Conservation (phyloP, 2,329 filamentous ascomycete genomes). For the Trichoderma gracile region DNA sequence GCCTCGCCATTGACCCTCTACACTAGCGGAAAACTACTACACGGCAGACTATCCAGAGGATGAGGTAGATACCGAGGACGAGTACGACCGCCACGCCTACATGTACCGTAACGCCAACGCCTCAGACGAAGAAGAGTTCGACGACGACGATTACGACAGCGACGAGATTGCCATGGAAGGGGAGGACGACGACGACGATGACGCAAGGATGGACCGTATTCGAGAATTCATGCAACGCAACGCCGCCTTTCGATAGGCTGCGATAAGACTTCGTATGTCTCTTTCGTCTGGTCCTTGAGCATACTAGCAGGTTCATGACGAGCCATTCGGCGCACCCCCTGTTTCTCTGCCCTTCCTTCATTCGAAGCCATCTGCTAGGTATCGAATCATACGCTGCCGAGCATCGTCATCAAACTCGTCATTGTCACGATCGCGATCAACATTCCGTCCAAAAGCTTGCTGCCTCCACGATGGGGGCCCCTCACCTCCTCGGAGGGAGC, state of each 20-base stretch:
- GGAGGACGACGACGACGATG: conserved; percentile 40
- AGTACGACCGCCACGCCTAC: conserved; percentile 56
- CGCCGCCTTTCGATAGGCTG: conserved; percentile 28
- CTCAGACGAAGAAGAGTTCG: conserved; percentile 58
- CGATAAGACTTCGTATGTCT: not conserved
- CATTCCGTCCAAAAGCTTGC: not conserved
- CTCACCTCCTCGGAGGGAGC: not conserved
- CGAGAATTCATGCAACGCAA: conserved; percentile 42
- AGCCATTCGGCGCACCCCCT: not conserved
- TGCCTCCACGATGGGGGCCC: not conserved
- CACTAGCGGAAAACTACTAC: conserved; percentile 72
- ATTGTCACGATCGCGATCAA: no score
- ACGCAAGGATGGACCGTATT: conserved; percentile 43
- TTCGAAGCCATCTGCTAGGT: not conserved
- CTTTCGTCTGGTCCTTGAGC: not conserved
- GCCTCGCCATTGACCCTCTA: conserved; percentile 24
- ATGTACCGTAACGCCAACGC: conserved; percentile 54
- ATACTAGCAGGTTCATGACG: not conserved
- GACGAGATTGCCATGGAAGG: conserved; percentile 43
- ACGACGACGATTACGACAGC: conserved; percentile 42
- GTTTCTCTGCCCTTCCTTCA: not conserved
- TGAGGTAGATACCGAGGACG: conserved; percentile 67
- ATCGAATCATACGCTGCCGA: not conserved
- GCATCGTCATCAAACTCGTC: not conserved
- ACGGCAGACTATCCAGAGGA: conserved; percentile 80